Evolutionary conservation across 2,329 filamentous ascomycete species (phyloP).

Genomic region (Aspergillus quadrilineatus): DNA sequence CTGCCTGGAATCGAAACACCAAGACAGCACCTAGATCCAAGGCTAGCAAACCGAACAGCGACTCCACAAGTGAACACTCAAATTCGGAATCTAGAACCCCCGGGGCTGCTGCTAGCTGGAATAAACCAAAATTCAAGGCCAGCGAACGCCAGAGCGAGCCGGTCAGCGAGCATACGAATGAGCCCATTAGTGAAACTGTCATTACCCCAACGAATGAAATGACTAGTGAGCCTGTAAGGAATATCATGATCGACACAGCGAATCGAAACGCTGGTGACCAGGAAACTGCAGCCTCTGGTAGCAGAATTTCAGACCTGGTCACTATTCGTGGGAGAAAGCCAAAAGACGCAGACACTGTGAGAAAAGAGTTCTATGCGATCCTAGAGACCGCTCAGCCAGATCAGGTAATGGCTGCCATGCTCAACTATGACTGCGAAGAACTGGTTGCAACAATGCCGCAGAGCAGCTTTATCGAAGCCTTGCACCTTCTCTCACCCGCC

Average conservation of each 20-base stretch:
- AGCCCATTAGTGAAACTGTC: no score
- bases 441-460: conserved; percentile 48
- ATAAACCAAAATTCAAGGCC: background rate
- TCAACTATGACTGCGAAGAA: conserved; percentile 30
- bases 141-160: background rate
- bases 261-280: no score
- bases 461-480: conserved; percentile 61
- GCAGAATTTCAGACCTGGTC: no score
- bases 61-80: background rate
- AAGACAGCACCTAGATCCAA: background rate
- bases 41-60: background rate
- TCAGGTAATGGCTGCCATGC: conserved; percentile 39
- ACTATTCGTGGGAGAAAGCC: background rate
- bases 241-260: background rate
- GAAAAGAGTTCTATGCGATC: conserved; percentile 26
- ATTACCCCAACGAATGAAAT: no score
- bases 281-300: background rate
- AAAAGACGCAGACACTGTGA: background rate
- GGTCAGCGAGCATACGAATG: no score
- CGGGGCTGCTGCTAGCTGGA: background rate
- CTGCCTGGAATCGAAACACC: background rate
- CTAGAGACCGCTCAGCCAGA: conserved; percentile 42
- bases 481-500: conserved; percentile 61
- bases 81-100: background rate
- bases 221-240: no score